Percentiles rank a stretch among this genome's conserved stretches.
phyloP scores from a whole-genome alignment of 768 basidiomycete genomes.

The Suillus lakei region DNA sequence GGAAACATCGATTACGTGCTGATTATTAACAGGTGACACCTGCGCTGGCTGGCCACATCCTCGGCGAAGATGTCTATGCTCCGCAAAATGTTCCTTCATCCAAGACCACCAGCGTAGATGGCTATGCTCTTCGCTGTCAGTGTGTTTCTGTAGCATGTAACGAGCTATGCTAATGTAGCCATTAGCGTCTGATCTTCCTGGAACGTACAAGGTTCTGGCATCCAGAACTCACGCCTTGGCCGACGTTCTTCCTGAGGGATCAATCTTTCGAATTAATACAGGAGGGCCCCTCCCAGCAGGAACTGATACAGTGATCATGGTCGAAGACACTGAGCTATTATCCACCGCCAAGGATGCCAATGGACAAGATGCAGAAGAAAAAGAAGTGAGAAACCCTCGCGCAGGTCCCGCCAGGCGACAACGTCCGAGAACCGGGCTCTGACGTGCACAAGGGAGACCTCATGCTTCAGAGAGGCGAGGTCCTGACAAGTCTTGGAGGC shows the following conservation, averaged over 20 bases:
- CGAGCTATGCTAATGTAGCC: not conserved
- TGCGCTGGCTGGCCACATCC: conserved; percentile 64
- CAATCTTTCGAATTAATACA: conserved; percentile 76
- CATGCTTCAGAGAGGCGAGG: conserved; percentile 64
- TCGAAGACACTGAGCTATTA: conserved; percentile 86
- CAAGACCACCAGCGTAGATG: conserved; percentile 84
- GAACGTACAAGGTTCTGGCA: conserved; percentile 70
- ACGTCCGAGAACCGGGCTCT: conserved; percentile 73
- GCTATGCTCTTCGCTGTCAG: conserved; percentile 81
- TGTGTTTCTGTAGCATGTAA: not conserved
- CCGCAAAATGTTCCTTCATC: conserved; percentile 65
- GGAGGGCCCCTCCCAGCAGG: conserved; percentile 81
- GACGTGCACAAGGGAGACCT: conserved; percentile 73
- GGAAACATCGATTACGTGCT: not conserved
- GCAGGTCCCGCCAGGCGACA: conserved; percentile 67
- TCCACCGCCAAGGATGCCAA: conserved; percentile 48
- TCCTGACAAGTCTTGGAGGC: conserved; percentile 70
- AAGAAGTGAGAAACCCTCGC: conserved; percentile 69
- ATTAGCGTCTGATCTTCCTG: conserved; percentile 66
- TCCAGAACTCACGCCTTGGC: conserved; percentile 44
- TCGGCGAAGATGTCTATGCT: conserved; percentile 78
- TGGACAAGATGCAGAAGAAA: conserved; percentile 63
- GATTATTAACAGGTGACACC: conserved; percentile 54
- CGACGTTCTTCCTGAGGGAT: conserved; percentile 46
- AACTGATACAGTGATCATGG: conserved; percentile 86